phyloP scores from a whole-genome alignment of 2,329 filamentous ascomycete genomes.

The Penicillium sp. region DNA sequence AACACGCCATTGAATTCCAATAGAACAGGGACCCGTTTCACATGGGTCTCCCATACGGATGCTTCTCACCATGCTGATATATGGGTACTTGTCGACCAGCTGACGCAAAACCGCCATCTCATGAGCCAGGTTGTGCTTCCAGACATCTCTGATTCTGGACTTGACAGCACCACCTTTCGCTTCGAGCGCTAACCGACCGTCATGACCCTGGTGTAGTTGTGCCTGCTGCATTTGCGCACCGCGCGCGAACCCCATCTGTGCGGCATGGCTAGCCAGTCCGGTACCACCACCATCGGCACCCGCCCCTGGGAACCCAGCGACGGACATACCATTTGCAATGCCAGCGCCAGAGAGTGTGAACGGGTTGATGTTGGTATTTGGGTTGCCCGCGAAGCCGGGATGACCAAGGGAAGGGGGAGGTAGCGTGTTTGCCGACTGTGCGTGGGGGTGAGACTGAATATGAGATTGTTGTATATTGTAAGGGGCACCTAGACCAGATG shows the following conservation, averaged over 20 bases:
- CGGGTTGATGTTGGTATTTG: slow-evolving; percentile 68
- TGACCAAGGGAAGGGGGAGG: slow-evolving; percentile 65
- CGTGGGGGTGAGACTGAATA: slow-evolving; percentile 44
- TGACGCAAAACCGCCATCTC: slow-evolving; percentile 85
- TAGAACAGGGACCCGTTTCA: background rate
- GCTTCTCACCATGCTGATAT: slow-evolving; percentile 87
- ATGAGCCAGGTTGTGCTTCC: slow-evolving; percentile 86
- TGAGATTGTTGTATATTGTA: slow-evolving; percentile 56
- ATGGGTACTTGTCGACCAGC: slow-evolving; percentile 86
- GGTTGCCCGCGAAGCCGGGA: slow-evolving; percentile 66
- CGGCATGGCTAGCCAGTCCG: slow-evolving; percentile 82
- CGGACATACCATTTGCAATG: slow-evolving; percentile 58
- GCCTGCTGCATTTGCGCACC: slow-evolving; percentile 67
- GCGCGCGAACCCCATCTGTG: slow-evolving; percentile 83
- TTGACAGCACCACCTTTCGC: slow-evolving; percentile 63
- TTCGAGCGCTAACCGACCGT: slow-evolving; percentile 56
- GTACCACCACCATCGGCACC: slow-evolving; percentile 60
- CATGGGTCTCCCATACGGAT: background rate
- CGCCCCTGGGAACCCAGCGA: slow-evolving; percentile 58
- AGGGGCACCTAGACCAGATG: slow-evolving; percentile 60
- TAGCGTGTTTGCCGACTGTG: slow-evolving; percentile 51
- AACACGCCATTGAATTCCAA: background rate
- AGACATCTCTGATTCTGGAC: slow-evolving; percentile 90
- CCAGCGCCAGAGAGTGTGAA: slow-evolving; percentile 58
- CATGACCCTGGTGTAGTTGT: slow-evolving; percentile 51